Percentiles rank a stretch among this genome's conserved stretches.
phyloP scores from a whole-genome alignment of 768 basidiomycete genomes.

The Termitomyces sp. region DNA sequence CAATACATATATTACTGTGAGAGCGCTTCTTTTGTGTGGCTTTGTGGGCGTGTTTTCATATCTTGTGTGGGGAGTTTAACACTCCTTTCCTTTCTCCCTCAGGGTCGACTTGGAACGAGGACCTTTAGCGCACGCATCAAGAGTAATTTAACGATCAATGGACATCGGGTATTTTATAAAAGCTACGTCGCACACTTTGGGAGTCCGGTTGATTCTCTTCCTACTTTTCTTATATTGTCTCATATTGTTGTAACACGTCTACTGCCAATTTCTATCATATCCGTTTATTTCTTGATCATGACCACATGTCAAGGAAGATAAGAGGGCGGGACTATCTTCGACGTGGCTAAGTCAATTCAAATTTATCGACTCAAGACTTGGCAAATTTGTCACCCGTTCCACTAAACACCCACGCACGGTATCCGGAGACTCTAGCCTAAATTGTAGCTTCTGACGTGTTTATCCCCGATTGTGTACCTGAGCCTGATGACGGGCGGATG shows the following conservation, averaged over 20 bases:
- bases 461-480: neutral
- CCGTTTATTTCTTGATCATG: neutral
- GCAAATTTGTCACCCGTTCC: neutral
- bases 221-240: neutral
- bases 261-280: neutral
- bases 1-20: slow-evolving; percentile 13
- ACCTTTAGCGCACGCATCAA: neutral
- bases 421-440: neutral
- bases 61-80: slow-evolving; percentile 4
- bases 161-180: neutral
- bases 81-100: neutral
- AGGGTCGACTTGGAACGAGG: neutral
- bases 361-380: neutral
- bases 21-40: slow-evolving; percentile 1
- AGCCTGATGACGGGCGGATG: neutral
- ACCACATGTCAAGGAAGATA: neutral
- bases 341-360: neutral
- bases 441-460: neutral
- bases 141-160: neutral
- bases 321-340: too few species aligned
- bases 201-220: neutral
- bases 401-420: neutral
- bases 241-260: neutral
- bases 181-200: neutral
- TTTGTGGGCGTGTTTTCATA: slow-evolving; percentile 2